Evolutionary conservation across 345 rosid species (phyloP).

Genomic region (Salix arbutifolia): DNA sequence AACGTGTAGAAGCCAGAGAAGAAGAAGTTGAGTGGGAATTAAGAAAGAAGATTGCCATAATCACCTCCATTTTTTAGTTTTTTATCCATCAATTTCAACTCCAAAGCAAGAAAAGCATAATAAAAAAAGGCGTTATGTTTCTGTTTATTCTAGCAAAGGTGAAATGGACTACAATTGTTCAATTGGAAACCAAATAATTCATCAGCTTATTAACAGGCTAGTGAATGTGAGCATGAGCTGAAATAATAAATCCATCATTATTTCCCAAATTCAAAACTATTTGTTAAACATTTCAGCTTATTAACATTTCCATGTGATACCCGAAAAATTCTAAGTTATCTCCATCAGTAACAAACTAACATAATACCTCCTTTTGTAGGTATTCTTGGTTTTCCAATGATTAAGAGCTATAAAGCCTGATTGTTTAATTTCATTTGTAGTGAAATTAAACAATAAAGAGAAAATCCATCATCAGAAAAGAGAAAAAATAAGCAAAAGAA

Average conservation of each 20-base stretch:
- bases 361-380: neutral
- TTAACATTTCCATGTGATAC: neutral
- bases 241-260: neutral
- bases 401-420: neutral
- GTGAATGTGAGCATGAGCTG: neutral
- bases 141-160: neutral
- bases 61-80: neutral
- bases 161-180: neutral
- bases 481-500: neutral
- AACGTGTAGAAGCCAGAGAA: too few relatives aligned
- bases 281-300: neutral
- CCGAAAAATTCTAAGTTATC: neutral
- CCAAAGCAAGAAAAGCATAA: neutral
- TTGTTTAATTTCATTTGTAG: neutral
- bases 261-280: neutral
- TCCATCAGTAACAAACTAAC: neutral
- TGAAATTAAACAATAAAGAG: neutral
- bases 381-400: neutral
- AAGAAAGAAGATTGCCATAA: neutral
- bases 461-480: neutral
- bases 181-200: neutral
- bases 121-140: too few relatives aligned
- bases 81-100: neutral
- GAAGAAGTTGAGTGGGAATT: neutral
- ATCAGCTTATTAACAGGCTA: too few relatives aligned